Conservation (phyloP, 129 eudicot species). For the Flaveria sonorensis region DNA sequence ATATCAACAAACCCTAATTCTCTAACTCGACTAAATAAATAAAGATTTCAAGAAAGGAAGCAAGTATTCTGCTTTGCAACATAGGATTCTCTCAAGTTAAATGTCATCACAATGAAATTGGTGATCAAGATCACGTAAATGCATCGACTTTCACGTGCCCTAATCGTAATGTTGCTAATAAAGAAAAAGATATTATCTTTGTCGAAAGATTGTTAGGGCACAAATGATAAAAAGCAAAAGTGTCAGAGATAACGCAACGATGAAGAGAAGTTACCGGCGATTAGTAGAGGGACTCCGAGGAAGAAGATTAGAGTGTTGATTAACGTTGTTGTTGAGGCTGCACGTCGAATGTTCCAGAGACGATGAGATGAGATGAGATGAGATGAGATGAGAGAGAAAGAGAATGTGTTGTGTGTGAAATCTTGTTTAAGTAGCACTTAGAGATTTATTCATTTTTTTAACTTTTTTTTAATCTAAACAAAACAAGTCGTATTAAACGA, state of each 20-base stretch:
- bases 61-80: neutral
- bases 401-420: slow-evolving; percentile 24
- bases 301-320: slow-evolving; percentile 24
- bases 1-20: slow-evolving; percentile 30
- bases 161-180: slow-evolving; percentile 25
- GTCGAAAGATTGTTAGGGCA: slow-evolving; percentile 8
- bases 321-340: slow-evolving; percentile 26
- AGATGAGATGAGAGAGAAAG: neutral
- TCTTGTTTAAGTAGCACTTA: slow-evolving; percentile 30
- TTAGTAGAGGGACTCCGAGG: slow-evolving; percentile 21
- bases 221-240: neutral
- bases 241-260: neutral
- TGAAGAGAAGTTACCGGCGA: slow-evolving; percentile 28
- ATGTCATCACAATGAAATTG: neutral
- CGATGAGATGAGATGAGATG: slow-evolving; percentile 17
- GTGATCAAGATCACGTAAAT: slow-evolving; percentile 16
- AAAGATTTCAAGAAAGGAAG: slow-evolving; percentile 12
- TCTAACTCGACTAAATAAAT: neutral
- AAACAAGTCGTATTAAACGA: no score
- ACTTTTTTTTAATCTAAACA: no score
- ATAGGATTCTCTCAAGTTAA: slow-evolving; percentile 15
- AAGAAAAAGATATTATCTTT: neutral
- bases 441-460: no score
- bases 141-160: slow-evolving; percentile 20
- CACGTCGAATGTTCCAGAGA: slow-evolving; percentile 32